phyloP scores from a whole-genome alignment of 2,329 filamentous ascomycete species.

The Epichloe glyceriae region DNA sequence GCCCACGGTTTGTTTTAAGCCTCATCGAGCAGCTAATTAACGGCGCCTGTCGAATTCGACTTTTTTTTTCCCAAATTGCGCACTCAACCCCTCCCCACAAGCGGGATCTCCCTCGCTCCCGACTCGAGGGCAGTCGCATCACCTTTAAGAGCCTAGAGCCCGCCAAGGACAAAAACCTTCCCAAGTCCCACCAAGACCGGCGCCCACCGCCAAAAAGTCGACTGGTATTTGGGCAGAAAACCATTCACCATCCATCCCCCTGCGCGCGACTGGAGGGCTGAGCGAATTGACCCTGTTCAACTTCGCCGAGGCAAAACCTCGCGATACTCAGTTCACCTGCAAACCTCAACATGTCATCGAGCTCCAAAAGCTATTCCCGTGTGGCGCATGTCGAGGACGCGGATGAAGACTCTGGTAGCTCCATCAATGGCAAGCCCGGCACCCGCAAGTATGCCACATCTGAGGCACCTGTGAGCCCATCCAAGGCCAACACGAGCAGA shows the following conservation, averaged over 20 bases:
- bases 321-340: slow-evolving; percentile 1
- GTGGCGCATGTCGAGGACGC: slow-evolving; percentile 36
- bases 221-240: neutral
- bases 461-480: slow-evolving; percentile 26
- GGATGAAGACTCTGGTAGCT: slow-evolving; percentile 34
- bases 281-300: neutral
- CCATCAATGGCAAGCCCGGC: slow-evolving; percentile 25
- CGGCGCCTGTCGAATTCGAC: neutral
- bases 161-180: neutral
- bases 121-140: neutral
- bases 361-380: slow-evolving; percentile 17
- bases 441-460: slow-evolving; percentile 35
- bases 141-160: slow-evolving; percentile 1
- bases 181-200: slow-evolving; percentile 1
- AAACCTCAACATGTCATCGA: slow-evolving; percentile 27
- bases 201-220: slow-evolving; percentile 3
- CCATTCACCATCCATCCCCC: neutral
- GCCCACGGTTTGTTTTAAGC: neutral
- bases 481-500: slow-evolving; percentile 39
- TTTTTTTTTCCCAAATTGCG: neutral
- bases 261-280: slow-evolving; percentile 1
- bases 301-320: slow-evolving; percentile 2
- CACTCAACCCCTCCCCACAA: slow-evolving; percentile 2
- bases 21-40: neutral
- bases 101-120: slow-evolving; percentile 6